These are phyloP conservation scores for Gossypium gossypioides DNA, from an alignment of 441 rosid species.

Conservation along the genomic window DNA sequence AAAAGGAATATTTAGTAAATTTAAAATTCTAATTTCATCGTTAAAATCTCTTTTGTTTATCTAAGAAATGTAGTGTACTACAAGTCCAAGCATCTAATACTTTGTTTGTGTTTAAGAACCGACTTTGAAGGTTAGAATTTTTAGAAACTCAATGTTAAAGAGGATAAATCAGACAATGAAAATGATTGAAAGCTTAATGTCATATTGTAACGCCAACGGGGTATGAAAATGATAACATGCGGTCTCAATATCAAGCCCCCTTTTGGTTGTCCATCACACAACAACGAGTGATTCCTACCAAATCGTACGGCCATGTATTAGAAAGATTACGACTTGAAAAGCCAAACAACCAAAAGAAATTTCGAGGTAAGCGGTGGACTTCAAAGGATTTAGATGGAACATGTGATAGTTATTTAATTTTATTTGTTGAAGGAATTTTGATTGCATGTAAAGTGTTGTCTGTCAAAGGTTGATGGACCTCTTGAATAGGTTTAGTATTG, in stretches of 20 bases:
- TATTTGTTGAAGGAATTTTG: too few species aligned
- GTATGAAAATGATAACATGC: not conserved
- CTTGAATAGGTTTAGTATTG: too few species aligned
- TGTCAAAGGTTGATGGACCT: too few species aligned
- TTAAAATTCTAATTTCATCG: not conserved
- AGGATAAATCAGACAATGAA: not conserved
- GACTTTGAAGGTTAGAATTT: not conserved
- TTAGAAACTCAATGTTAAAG: not conserved
- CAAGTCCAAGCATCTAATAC: not conserved
- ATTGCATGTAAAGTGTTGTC: too few species aligned
- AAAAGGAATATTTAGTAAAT: not conserved
- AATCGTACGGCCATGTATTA: not conserved
- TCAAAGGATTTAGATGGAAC: not conserved
- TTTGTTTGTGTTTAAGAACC: not conserved
- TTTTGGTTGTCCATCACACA: not conserved
- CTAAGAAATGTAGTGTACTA: not conserved
- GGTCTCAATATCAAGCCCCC: not conserved
- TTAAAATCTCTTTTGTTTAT: too few species aligned
- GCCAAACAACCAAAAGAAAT: not conserved
- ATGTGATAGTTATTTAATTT: not conserved
- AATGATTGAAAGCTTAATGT: not conserved
- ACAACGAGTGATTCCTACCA: not conserved
- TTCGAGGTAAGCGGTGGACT: not conserved
- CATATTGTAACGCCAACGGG: not conserved
- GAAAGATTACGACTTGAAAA: not conserved